Evolutionary conservation across 768 basidiomycete genomes (phyloP).

Genomic region (Mycena epipterygia): DNA sequence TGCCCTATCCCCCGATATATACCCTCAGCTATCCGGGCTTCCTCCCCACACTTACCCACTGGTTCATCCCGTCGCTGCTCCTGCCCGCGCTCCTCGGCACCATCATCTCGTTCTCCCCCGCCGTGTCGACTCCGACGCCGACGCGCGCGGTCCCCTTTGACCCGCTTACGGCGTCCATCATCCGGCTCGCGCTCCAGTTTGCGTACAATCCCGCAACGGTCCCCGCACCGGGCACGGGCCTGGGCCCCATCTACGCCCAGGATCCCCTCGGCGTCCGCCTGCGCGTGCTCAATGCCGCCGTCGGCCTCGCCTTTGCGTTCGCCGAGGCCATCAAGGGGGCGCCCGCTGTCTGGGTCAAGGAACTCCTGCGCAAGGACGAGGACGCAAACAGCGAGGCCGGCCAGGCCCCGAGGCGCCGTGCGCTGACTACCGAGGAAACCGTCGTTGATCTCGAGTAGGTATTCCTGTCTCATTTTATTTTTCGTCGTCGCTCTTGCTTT

Average conservation of each 20-base stretch:
- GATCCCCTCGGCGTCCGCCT: conserved; percentile 70
- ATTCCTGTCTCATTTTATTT: conserved; percentile 3
- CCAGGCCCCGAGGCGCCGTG: conserved; percentile 3
- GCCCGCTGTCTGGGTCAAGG: conserved; percentile 51
- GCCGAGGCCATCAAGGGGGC: conserved; percentile 72
- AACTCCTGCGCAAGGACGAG: conserved; percentile 28
- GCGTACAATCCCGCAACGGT: conserved; percentile 64
- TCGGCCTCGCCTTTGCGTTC: conserved; percentile 75
- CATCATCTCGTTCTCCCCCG: conserved; percentile 73
- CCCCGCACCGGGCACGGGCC: conserved; percentile 37
- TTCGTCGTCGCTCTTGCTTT: conserved; percentile 48
- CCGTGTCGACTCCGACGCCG: conserved; percentile 35
- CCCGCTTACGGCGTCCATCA: conserved; percentile 74
- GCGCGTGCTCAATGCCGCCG: conserved; percentile 67
- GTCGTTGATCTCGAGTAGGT: conserved; percentile 31
- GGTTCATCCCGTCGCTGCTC: conserved; percentile 73
- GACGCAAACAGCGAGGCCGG: conserved; percentile 16
- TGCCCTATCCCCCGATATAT: conserved; percentile 64
- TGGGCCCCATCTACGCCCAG: conserved; percentile 50
- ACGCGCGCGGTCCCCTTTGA: conserved; percentile 59
- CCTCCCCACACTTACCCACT: conserved; percentile 70
- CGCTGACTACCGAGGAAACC: conserved; percentile 33
- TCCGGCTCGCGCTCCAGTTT: conserved; percentile 70
- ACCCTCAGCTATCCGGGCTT: conserved; percentile 62
- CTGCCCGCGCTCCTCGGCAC: conserved; percentile 70